Percentiles rank a stretch among this genome's conserved stretches.
Conservation (phyloP, 257 asterid species). For the Marsdenia floribunda region DNA sequence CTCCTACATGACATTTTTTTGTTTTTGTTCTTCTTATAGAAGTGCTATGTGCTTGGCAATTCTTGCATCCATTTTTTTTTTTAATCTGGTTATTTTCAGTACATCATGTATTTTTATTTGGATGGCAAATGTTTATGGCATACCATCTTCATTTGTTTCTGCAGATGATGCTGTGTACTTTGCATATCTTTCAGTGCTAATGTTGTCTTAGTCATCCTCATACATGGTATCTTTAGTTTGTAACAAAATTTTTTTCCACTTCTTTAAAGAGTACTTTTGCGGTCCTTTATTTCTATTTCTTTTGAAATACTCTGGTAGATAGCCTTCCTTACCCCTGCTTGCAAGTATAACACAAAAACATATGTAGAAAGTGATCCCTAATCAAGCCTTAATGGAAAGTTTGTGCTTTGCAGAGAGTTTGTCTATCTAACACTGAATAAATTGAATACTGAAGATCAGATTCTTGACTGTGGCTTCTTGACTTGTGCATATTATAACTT, state of each 20-base stretch:
- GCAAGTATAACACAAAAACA: not conserved
- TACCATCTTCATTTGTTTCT: not conserved
- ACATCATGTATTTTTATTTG: not conserved
- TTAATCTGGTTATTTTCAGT: no score
- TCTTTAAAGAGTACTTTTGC: not conserved
- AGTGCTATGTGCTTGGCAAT: not conserved
- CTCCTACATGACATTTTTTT: not conserved
- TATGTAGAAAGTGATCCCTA: not conserved
- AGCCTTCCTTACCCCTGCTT: not conserved
- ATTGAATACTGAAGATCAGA: no score
- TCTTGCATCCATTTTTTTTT: no score
- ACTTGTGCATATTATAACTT: no score
- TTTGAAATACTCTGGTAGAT: not conserved
- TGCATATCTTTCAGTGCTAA: not conserved
- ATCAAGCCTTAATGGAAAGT: not conserved
- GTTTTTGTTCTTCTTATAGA: not conserved
- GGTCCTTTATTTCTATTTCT: not conserved
- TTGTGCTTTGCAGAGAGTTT: not conserved
- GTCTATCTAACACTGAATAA: not conserved
- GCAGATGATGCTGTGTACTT: not conserved
- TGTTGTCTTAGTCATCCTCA: not conserved
- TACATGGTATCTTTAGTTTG: not conserved
- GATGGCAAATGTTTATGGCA: not conserved
- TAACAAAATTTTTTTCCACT: not conserved
- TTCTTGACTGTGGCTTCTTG: no score